phyloP scores from a whole-genome alignment of 768 basidiomycete species.

The Trametes cingulata region DNA sequence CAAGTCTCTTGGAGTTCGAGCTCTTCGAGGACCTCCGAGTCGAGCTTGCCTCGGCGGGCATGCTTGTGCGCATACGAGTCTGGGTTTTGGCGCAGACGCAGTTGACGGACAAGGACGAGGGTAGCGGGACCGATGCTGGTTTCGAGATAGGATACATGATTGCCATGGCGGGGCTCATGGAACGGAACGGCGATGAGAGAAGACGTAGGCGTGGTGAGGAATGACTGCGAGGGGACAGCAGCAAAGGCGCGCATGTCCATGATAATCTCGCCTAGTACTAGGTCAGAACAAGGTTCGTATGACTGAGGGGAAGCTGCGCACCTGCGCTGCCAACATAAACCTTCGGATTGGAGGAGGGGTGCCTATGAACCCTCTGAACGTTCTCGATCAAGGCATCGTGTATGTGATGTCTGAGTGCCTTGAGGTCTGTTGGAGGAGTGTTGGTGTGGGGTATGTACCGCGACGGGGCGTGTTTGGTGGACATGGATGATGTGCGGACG shows the following conservation, averaged over 20 bases:
- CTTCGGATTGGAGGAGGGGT: slow-evolving; percentile 16
- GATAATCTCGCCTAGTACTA: slow-evolving; percentile 23
- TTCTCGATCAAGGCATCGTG: slow-evolving; percentile 23
- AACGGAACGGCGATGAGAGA: slow-evolving; percentile 11
- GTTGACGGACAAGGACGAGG: slow-evolving; percentile 27
- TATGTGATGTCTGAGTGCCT: slow-evolving; percentile 14
- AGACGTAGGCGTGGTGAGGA: slow-evolving; percentile 7
- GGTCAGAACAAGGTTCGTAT: neutral
- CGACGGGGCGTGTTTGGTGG: neutral
- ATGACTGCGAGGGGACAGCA: slow-evolving; percentile 6
- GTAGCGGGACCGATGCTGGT: slow-evolving; percentile 33
- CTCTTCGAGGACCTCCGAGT: slow-evolving; percentile 15
- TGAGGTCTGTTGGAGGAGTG: slow-evolving; percentile 17
- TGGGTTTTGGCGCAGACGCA: slow-evolving; percentile 15
- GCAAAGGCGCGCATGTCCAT: slow-evolving; percentile 26
- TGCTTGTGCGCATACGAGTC: slow-evolving; percentile 11
- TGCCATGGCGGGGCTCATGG: slow-evolving; percentile 16
- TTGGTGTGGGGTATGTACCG: slow-evolving; percentile 26
- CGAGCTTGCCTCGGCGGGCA: slow-evolving; percentile 3
- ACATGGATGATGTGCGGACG: neutral
- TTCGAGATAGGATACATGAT: slow-evolving; percentile 30
- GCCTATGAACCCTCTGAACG: slow-evolving; percentile 25
- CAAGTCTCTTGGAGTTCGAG: slow-evolving; percentile 18
- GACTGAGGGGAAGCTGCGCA: neutral
- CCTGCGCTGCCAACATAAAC: slow-evolving; percentile 29